Conservation (phyloP, 2,329 filamentous ascomycete species). For the Fusarium beomiforme region DNA sequence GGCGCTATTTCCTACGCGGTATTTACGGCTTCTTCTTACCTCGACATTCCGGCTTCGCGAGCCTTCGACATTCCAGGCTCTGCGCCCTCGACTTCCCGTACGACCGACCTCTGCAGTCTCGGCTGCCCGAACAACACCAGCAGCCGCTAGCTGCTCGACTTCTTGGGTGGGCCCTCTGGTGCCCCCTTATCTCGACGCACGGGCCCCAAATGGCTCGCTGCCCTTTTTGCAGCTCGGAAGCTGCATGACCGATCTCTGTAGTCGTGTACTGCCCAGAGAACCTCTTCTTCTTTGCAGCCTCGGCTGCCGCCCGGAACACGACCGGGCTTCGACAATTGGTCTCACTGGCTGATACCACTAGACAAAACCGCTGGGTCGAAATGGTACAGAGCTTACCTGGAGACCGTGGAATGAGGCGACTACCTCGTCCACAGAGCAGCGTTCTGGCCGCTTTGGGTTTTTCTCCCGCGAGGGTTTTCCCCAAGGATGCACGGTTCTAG, state of each 20-base stretch:
- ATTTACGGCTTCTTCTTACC: background rate
- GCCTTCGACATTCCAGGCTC: too few relatives aligned
- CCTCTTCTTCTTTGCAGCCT: background rate
- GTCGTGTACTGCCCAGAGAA: too few relatives aligned
- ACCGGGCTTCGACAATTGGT: background rate
- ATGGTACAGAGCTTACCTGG: background rate
- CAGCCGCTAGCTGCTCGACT: background rate
- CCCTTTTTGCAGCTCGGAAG: too few relatives aligned
- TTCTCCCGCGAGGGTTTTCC: background rate
- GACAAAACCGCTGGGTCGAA: background rate
- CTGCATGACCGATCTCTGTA: too few relatives aligned
- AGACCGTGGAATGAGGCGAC: too few relatives aligned
- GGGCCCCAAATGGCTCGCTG: too few relatives aligned
- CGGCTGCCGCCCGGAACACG: background rate
- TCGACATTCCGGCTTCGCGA: background rate
- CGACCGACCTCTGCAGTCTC: background rate
- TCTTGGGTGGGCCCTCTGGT: background rate
- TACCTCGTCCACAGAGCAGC: too few relatives aligned
- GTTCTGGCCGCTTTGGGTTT: too few relatives aligned
- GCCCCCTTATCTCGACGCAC: background rate
- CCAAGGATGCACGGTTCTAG: background rate
- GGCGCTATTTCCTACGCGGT: background rate
- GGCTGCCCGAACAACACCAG: background rate
- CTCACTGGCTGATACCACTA: background rate
- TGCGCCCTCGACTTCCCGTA: background rate